A percentile compares a stretch with the other conserved stretches of the same genome.
These are phyloP conservation scores for Evernia prunastri DNA, from an alignment of 495 filamentous ascomycete species.

Conservation along the genomic window DNA sequence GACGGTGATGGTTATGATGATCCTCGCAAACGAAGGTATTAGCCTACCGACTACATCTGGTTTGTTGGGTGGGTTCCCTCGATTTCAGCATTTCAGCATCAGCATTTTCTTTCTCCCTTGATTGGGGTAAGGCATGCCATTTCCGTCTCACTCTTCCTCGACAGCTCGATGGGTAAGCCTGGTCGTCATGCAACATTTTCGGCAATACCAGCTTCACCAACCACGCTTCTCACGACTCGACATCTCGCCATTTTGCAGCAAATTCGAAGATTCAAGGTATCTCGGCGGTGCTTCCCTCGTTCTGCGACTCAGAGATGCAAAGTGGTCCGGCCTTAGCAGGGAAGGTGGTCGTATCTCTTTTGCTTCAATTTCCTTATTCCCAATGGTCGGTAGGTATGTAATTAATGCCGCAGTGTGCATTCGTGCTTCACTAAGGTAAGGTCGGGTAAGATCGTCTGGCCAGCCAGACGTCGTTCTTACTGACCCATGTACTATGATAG, in stretches of 20 bases:
- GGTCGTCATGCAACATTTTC: constrained; percentile 1
- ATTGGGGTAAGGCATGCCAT: constrained; percentile 55
- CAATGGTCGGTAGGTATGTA: constrained; percentile 46
- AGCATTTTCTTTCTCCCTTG: constrained; percentile 43
- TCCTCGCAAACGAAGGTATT: constrained; percentile 73
- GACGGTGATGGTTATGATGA: constrained; percentile 64
- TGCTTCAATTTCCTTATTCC: constrained; percentile 1
- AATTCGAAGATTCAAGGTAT: not conserved
- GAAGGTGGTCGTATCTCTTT: constrained; percentile 4
- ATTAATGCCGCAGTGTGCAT: constrained; percentile 31
- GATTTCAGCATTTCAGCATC: constrained; percentile 37
- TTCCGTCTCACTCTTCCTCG: constrained; percentile 5
- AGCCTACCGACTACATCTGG: constrained; percentile 28
- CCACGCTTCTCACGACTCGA: constrained; percentile 4
- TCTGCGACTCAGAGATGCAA: not conserved
- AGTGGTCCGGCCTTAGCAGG: not conserved
- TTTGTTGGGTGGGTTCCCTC: constrained; percentile 46
- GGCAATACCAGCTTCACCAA: not conserved
- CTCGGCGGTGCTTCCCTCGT: not conserved
- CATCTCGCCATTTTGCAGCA: not conserved
- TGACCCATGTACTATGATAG: constrained; percentile 22
- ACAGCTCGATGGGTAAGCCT: constrained; percentile 21
- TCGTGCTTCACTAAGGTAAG: constrained; percentile 47
- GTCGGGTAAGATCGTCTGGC: constrained; percentile 57
- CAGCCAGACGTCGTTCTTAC: constrained; percentile 25